phyloP scores from a whole-genome alignment of 1,139 yeast species.

The Geotrichum phurueaensis region DNA sequence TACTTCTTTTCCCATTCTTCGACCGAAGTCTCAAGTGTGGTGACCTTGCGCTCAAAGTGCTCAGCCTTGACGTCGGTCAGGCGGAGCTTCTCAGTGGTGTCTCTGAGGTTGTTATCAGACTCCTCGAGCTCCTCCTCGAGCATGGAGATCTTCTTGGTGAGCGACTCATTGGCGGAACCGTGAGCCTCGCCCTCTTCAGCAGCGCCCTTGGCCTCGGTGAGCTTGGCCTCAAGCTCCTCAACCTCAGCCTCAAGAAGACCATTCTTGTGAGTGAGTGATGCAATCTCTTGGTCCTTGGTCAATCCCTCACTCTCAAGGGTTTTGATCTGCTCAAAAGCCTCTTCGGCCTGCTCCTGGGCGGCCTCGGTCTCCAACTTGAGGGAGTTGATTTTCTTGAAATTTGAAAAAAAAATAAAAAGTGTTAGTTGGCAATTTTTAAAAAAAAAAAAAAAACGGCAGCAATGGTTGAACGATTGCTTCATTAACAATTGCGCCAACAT shows the following conservation, averaged over 20 bases:
- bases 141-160: constrained; percentile 84
- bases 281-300: constrained; percentile 92
- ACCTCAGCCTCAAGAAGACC: constrained; percentile 84
- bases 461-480: not conserved
- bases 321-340: constrained; percentile 71
- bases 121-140: constrained; percentile 93
- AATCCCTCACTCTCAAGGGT: constrained; percentile 84
- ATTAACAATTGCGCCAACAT: constrained; percentile 25
- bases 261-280: constrained; percentile 87
- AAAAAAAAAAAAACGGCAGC: not conserved
- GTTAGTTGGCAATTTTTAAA: constrained; percentile 9
- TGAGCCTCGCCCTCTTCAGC: constrained; percentile 91
- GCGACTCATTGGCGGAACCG: constrained; percentile 83
- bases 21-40: constrained; percentile 86
- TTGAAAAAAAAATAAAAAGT: constrained; percentile 8
- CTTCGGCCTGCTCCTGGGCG: constrained; percentile 97
- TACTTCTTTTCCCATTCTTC: constrained; percentile 87
- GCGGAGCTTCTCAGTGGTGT: constrained; percentile 89
- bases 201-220: constrained; percentile 75
- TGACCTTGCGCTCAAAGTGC: constrained; percentile 91
- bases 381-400: constrained; percentile 68
- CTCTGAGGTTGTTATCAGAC: constrained; percentile 86
- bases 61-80: constrained; percentile 96
- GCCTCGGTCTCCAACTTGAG: constrained; percentile 92
- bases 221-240: constrained; percentile 77